A percentile compares a stretch with the other conserved stretches of the same genome.
Conservation (phyloP, 257 asterid species). For the Capsicum pubescens region DNA sequence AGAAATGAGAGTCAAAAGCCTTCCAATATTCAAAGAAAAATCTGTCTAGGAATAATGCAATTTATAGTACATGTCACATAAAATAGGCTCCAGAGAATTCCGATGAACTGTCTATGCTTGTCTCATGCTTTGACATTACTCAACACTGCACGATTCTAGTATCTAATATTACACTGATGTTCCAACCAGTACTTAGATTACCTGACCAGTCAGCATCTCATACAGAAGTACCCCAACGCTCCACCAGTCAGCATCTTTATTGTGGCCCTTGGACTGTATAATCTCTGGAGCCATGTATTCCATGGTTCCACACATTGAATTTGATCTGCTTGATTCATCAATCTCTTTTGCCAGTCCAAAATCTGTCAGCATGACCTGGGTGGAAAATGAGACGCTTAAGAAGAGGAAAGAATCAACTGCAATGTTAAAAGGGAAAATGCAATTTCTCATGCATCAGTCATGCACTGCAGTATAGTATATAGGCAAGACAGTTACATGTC, state of each 20-base stretch:
- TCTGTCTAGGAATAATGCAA: neutral
- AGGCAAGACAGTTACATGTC: slow-evolving; percentile 67
- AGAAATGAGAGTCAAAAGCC: slow-evolving; percentile 15
- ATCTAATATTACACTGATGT: slow-evolving; percentile 10
- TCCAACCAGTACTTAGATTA: slow-evolving; percentile 34
- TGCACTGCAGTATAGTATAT: slow-evolving; percentile 31
- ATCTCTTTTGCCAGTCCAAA: slow-evolving; percentile 95
- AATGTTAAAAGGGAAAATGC: slow-evolving; percentile 1
- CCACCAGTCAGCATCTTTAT: slow-evolving; percentile 97
- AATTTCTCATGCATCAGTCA: slow-evolving; percentile 25
- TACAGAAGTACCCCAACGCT: slow-evolving; percentile 83
- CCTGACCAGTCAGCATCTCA: slow-evolving; percentile 95
- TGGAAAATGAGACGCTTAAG: slow-evolving; percentile 18
- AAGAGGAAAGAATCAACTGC: slow-evolving; percentile 32
- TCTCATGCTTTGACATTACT: neutral
- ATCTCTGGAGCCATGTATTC: slow-evolving; percentile 99
- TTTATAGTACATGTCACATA: neutral
- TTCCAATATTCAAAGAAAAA: neutral
- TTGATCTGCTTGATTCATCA: slow-evolving; percentile 83
- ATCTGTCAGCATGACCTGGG: slow-evolving; percentile 88
- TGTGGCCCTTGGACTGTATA: slow-evolving; percentile 73
- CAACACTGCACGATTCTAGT: neutral
- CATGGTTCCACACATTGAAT: slow-evolving; percentile 91
- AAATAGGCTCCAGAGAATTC: neutral
- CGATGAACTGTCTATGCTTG: neutral